A percentile compares a stretch with the other conserved stretches of the same genome.
phyloP scores from a whole-genome alignment of 2,329 filamentous ascomycete genomes.

The Aspergillus hiratsukae region DNA sequence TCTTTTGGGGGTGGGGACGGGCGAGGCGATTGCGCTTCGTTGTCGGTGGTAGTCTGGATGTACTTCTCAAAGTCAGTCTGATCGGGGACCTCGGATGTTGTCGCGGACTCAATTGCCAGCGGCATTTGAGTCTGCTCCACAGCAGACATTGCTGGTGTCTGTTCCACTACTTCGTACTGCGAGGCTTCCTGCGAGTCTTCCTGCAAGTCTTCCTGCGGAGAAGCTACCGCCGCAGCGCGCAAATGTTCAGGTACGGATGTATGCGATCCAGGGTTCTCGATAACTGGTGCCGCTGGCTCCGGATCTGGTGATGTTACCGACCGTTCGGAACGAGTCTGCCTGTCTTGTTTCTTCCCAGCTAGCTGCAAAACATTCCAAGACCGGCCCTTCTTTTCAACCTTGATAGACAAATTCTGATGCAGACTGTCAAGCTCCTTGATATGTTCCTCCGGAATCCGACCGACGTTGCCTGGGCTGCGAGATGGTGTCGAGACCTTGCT shows the following conservation, averaged over 20 bases:
- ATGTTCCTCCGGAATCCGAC: conserved; percentile 39
- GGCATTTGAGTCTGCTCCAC: conserved; percentile 23
- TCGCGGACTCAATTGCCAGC: conserved; percentile 14
- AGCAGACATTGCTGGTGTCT: conserved; percentile 25
- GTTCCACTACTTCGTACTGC: conserved; percentile 1
- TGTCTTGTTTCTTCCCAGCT: conserved; percentile 10
- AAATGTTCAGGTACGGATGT: background rate
- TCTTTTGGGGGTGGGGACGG: conserved; percentile 36
- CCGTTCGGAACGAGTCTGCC: conserved; percentile 15
- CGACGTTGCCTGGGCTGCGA: conserved; percentile 27
- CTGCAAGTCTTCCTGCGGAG: background rate
- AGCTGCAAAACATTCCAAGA: conserved; percentile 29
- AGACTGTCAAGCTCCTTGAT: conserved; percentile 38
- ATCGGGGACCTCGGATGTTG: conserved; percentile 14
- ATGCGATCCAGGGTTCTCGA: background rate
- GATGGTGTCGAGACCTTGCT: conserved; percentile 20
- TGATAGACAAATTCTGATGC: conserved; percentile 37
- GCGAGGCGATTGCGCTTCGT: conserved; percentile 26
- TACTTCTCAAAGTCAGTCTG: conserved; percentile 42
- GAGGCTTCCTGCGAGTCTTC: background rate
- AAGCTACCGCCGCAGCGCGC: background rate
- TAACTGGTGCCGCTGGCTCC: conserved; percentile 1
- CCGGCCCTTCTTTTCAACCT: conserved; percentile 34
- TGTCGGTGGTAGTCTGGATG: conserved; percentile 33
- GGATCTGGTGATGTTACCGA: background rate